Conservation (phyloP, 2,329 filamentous ascomycete genomes). For the Trichoderma sp. region DNA sequence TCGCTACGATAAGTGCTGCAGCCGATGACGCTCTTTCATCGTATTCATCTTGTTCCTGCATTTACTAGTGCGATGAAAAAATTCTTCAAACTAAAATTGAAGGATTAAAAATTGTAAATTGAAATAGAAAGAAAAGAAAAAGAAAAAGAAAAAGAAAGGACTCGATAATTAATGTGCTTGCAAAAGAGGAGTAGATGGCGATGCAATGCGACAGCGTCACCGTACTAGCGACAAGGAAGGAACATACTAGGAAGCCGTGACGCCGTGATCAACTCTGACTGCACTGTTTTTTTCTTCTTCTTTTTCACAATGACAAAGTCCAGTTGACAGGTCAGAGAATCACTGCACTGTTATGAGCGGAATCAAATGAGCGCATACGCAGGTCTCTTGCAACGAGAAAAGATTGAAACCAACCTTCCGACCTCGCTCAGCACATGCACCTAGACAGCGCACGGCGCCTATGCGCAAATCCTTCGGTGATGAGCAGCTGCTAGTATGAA, state of each 20-base stretch:
- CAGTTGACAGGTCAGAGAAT: neutral
- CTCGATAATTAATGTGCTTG: neutral
- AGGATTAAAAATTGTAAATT: neutral
- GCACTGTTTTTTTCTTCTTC: too few species aligned
- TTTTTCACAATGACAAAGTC: neutral
- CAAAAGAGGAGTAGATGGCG: neutral
- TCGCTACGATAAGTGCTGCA: neutral
- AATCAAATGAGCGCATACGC: neutral
- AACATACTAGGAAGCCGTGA: neutral
- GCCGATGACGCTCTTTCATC: neutral
- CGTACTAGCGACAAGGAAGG: neutral
- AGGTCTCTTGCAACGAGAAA: neutral
- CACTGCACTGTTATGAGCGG: neutral
- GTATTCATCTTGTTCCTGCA: neutral
- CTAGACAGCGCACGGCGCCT: neutral
- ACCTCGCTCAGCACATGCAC: neutral
- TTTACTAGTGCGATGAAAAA: neutral
- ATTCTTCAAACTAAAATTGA: neutral
- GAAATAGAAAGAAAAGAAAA: neutral
- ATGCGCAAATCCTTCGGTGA: neutral
- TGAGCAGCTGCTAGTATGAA: neutral
- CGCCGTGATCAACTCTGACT: neutral
- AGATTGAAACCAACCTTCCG: neutral
- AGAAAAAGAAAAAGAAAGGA: neutral
- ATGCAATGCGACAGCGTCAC: neutral